Base-by-base conservation (phyloP, 2,329 filamentous ascomycete genomes). In the Nigrospora osmanthi region DNA sequence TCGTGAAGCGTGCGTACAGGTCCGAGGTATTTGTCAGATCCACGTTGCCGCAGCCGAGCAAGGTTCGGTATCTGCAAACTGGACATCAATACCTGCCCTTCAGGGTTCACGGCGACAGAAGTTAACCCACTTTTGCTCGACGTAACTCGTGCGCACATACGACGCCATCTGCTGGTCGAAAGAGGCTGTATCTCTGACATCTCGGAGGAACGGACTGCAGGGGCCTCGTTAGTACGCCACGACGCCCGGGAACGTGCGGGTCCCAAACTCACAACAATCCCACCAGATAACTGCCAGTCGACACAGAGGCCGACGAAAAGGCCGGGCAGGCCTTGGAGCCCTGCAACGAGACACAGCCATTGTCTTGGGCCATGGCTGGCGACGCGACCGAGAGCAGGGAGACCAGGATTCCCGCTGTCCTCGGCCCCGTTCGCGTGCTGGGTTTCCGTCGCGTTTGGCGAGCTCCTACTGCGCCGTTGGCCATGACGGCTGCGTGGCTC, bases 1-100 rank as follows among this genome's bases (percentile, higher is more conserved):
- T 93, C 6, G 91, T 95, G 67, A 91, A 98, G 56, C 93, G 85
- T 40, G 93, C 91, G 67, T 98, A 98, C 58, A 90, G 79, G 57
- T 85, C 77, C 54, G 80, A 84, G 4, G 89, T 84, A 61, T 95
- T 87, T 45, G 80, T 80, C 46, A 90, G 76, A 58, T 93, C 80
- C 56, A 96, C 73, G 50, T 78, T 77, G 40, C 78, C 74, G 63
- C 93, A 98, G 45, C 91, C 91, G 52, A 98, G 78, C 40, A 89
- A 72, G 43, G 77, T 73, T 62, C 87, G 76, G 66, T 91, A 98
- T 71, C 91, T 97, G 39, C 58, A 49, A 49, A 49, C 19, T 55
- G n/a, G n/a, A n/a, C 53, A 48, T 38, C 46, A 41, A 31, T 42
- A n/a, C 30, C 13, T 14, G 31, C 35, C 23, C 45, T 32, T 42